phyloP scores from a whole-genome alignment of 1,139 yeast genomes.

The Kodamaea alishanica region DNA sequence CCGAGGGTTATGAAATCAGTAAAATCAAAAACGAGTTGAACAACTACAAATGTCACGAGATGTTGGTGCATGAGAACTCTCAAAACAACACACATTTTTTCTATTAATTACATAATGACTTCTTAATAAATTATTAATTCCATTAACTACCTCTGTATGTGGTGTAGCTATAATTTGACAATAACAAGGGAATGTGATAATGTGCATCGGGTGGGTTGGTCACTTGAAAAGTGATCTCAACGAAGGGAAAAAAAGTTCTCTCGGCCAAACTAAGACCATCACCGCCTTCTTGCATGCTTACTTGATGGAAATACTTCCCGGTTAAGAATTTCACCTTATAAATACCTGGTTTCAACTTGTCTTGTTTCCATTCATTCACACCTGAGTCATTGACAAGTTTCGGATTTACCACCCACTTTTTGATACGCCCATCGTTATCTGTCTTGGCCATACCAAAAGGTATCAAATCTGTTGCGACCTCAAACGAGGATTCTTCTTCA shows the following conservation, averaged over 20 bases:
- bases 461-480: conserved; percentile 18
- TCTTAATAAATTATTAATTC: background rate
- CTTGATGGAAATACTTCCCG: conserved; percentile 53
- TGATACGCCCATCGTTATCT: conserved; percentile 73
- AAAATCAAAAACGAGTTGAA: conserved; percentile 51
- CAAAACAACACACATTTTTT: conserved; percentile 53
- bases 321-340: conserved; percentile 77
- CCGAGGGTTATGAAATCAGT: conserved; percentile 44
- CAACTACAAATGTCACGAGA: conserved; percentile 48
- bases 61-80: conserved; percentile 53
- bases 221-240: conserved; percentile 70
- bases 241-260: conserved; percentile 75
- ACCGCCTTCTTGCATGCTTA: conserved; percentile 15
- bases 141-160: conserved; percentile 79
- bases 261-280: conserved; percentile 13
- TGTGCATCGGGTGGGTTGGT: conserved; percentile 67
- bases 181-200: conserved; percentile 80
- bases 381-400: conserved; percentile 33
- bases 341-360: conserved; percentile 49
- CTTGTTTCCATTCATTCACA: conserved; percentile 37
- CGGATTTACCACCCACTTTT: conserved; percentile 59
- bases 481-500: conserved; percentile 25
- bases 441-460: conserved; percentile 67
- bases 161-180: conserved; percentile 81
- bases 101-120: conserved; percentile 22